phyloP scores from a whole-genome alignment of 2,329 filamentous ascomycete genomes.

The Didymosphaeria variabile region DNA sequence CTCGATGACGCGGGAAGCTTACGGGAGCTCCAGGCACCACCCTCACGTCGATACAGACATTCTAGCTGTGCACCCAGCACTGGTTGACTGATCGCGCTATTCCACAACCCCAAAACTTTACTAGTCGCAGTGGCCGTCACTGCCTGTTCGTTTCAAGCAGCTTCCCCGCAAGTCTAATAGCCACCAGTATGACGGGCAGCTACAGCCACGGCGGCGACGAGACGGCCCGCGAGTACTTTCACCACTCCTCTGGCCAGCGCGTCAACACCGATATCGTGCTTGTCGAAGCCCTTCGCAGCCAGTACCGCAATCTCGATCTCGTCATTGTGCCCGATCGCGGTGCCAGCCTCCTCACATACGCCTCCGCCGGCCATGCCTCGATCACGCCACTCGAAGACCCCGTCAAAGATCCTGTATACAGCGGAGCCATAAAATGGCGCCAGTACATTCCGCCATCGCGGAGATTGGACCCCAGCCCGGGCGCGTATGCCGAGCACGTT shows the following conservation, averaged over 20 bases:
- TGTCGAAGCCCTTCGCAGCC: constrained; percentile 54
- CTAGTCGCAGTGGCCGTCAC: neutral
- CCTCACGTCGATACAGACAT: neutral
- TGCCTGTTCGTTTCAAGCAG: neutral
- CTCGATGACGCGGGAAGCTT: constrained; percentile 19
- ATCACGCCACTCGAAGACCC: constrained; percentile 53
- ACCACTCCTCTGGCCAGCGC: constrained; percentile 55
- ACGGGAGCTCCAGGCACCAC: constrained; percentile 3
- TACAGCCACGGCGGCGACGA: constrained; percentile 44
- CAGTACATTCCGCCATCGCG: constrained; percentile 50
- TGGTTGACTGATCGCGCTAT: neutral
- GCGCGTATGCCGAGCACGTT: constrained; percentile 49
- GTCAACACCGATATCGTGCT: constrained; percentile 56
- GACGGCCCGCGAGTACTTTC: constrained; percentile 52
- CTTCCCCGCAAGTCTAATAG: neutral
- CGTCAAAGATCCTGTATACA: constrained; percentile 48
- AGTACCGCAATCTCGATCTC: constrained; percentile 57
- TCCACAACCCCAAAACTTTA: neutral
- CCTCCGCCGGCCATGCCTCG: constrained; percentile 52
- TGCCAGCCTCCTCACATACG: constrained; percentile 54
- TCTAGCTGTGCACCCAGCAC: neutral
- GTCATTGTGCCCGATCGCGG: constrained; percentile 46
- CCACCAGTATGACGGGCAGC: constrained; percentile 38
- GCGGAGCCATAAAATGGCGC: constrained; percentile 46
- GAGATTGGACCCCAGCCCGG: constrained; percentile 48